Percentiles rank a stretch among this genome's conserved stretches.
Evolutionary conservation across 805 yeast genomes (phyloP).

Genomic region (Candida alai): DNA sequence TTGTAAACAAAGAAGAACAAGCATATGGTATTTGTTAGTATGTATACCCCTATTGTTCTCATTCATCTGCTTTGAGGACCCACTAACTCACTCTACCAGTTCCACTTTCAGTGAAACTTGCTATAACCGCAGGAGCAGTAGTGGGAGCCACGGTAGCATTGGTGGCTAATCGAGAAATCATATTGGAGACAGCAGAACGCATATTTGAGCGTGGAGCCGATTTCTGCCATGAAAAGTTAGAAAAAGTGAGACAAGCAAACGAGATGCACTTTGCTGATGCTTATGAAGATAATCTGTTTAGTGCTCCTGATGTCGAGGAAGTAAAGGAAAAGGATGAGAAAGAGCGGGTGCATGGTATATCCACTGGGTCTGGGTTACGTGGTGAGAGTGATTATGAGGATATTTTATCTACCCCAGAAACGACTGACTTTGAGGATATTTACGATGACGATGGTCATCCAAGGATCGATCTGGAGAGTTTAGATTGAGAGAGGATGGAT

Average conservation of each 20-base stretch:
- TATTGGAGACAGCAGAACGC: conserved; percentile 27
- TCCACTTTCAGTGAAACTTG: conserved; percentile 30
- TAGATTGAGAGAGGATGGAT: conserved; percentile 7
- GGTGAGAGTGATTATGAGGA: conserved; percentile 14
- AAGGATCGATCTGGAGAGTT: too few species aligned
- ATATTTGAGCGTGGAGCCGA: conserved; percentile 29
- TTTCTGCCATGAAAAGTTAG: conserved; percentile 19
- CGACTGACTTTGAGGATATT: conserved; percentile 11
- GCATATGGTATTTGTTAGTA: conserved; percentile 4
- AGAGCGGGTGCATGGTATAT: conserved; percentile 4
- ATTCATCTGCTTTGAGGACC: background rate
- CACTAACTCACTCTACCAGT: conserved; percentile 18
- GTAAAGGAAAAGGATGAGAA: conserved; percentile 3
- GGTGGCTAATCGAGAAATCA: conserved; percentile 23
- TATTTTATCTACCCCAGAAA: conserved; percentile 17
- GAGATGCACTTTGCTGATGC: conserved; percentile 19
- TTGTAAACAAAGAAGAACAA: too few species aligned
- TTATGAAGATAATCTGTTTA: conserved; percentile 14
- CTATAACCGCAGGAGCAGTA: conserved; percentile 30
- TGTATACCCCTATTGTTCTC: background rate
- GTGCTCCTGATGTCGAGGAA: conserved; percentile 3
- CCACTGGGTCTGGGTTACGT: conserved; percentile 4
- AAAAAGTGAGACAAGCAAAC: conserved; percentile 15
- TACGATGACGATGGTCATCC: conserved; percentile 13
- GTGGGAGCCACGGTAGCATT: conserved; percentile 33